Percentiles rank a stretch among this genome's conserved stretches.
Conservation (phyloP, 1,284 basidiomycete species). For the Rugosomyces carneus region DNA sequence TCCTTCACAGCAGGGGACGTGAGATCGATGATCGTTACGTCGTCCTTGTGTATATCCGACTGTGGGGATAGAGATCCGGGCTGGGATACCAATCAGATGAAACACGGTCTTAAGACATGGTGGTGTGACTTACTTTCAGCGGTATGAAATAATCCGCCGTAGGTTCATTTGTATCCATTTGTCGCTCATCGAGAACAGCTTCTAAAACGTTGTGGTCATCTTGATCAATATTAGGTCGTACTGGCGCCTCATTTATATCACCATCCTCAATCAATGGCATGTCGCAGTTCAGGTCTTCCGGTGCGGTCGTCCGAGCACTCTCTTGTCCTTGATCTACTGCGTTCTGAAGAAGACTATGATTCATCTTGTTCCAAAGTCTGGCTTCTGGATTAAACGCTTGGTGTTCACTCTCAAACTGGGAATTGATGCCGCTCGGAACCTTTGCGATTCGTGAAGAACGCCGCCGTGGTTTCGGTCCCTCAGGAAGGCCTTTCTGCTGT, state of each 20-base stretch:
- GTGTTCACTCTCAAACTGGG: not conserved
- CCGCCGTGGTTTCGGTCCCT: conserved; percentile 9
- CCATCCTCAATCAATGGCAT: too few species aligned
- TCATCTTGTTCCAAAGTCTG: too few species aligned
- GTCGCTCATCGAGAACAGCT: not conserved
- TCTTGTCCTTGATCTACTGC: too few species aligned
- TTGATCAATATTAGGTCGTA: not conserved
- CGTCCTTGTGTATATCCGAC: conserved; percentile 3
- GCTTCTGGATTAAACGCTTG: not conserved
- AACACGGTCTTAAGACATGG: not conserved
- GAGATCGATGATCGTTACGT: conserved; percentile 21
- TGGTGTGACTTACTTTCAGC: not conserved
- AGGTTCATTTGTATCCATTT: not conserved
- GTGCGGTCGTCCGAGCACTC: too few species aligned
- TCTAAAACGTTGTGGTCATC: not conserved
- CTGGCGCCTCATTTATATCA: too few species aligned
- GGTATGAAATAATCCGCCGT: conserved; percentile 2
- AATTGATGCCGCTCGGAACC: too few species aligned
- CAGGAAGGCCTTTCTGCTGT: not conserved
- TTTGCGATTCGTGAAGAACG: conserved; percentile 15
- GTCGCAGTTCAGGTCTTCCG: too few species aligned
- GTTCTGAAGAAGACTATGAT: too few species aligned
- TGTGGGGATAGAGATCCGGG: not conserved
- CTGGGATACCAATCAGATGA: not conserved
- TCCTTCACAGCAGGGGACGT: conserved; percentile 6